Base-by-base conservation (phyloP, 352 stramenopile species). In the Sclerospora graminicola region DNA sequence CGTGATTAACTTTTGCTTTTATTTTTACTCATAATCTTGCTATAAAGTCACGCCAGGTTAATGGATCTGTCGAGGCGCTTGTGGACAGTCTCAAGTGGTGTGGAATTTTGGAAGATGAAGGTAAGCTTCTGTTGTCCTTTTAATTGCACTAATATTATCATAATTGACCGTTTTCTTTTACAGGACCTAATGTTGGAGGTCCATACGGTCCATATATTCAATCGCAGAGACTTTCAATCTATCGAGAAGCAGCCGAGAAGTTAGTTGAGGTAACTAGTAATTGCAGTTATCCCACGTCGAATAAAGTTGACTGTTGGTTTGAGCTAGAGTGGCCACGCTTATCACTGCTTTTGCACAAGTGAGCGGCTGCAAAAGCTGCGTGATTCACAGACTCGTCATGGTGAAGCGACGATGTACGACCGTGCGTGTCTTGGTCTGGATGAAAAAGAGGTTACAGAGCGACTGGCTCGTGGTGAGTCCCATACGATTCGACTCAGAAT, bases 101-200 rank as follows among this genome's bases (percentile, higher is more conserved):
- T 26, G 93, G 93, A n/a, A 58, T 99, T 4, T 51, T 85, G n/a
- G 97, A 96, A 63, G 96, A 99, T 58, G 96, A 99, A 85, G 95
- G 78, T 89, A 29, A 27, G 14, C 15, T 19, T 20, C 10, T 34
- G 9, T 5, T 26, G 15, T 15, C 21, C 10, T 13, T 19, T 16
- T 9, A 44, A 30, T 16, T 35, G 13, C 18, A 15, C 1, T 20
- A 10, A 5, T 14, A 5, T 23, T 23, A 20, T 53, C 8, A 46
- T 41, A 19, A 7, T 56, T 11, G 58, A 16, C 5, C 13, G 34
- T 19, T 15, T 15, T 38, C 0, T 47, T 14, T 0, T 52, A 34
- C 37, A 91, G 78, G 95, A 20, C 95, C 95, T 1, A 91, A 85
- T 37, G 76, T 68, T 19, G 84, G 88, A 26, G 85, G 88, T 0